Conservation (phyloP, 106 monocot genomes). For the Allium cepa region DNA sequence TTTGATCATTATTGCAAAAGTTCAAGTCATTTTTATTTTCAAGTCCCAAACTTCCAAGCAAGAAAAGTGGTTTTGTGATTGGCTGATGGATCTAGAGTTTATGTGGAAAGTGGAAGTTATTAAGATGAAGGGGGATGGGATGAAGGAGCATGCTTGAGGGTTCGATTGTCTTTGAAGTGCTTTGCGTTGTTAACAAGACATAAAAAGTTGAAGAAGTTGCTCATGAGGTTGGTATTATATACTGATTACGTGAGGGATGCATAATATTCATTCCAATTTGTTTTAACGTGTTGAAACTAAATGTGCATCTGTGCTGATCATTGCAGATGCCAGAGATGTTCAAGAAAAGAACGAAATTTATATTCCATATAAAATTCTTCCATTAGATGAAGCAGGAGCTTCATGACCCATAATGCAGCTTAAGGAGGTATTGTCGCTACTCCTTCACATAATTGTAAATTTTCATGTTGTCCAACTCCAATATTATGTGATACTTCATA, state of each 20-base stretch:
- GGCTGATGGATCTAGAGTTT: too few relatives aligned
- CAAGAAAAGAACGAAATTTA: constrained; percentile 95
- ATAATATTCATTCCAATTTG: neutral
- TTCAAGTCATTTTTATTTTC: too few relatives aligned
- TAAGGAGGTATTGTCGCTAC: constrained; percentile 57
- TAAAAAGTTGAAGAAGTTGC: constrained; percentile 98
- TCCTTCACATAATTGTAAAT: neutral
- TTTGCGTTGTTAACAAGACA: too few relatives aligned
- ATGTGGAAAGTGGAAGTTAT: too few relatives aligned
- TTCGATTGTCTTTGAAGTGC: constrained; percentile 99
- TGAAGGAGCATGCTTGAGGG: too few relatives aligned
- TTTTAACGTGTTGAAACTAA: neutral
- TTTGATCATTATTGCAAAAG: too few relatives aligned
- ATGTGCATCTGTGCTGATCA: constrained; percentile 40
- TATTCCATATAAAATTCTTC: constrained; percentile 91
- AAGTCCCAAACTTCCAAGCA: too few relatives aligned
- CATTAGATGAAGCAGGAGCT: constrained; percentile 93
- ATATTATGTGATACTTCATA: neutral
- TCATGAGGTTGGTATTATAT: constrained; percentile 64
- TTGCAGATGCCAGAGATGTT: constrained; percentile 88
- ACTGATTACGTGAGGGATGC: neutral
- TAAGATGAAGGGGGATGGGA: too few relatives aligned
- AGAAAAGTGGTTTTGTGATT: too few relatives aligned
- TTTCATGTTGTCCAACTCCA: neutral
- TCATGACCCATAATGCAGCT: constrained; percentile 98